Conservation (phyloP, 1,284 basidiomycete genomes). For the Phenoliferia sp. region DNA sequence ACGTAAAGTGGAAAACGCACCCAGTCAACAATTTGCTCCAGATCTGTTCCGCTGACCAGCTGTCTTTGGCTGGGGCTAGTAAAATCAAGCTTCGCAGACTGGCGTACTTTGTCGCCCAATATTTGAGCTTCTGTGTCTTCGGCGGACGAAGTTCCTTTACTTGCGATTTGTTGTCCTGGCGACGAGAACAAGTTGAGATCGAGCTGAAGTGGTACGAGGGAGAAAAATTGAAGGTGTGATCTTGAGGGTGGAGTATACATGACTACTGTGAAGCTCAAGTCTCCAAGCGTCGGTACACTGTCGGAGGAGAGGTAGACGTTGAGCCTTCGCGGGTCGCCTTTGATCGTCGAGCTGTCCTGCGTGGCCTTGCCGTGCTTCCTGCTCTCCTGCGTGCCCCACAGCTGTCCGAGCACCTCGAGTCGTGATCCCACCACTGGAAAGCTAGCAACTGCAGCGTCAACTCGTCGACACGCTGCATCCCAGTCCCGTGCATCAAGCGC, state of each 20-base stretch:
- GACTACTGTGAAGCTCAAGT: slow-evolving; percentile 38
- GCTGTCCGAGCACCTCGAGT: too few relatives aligned
- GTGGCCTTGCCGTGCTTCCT: too few relatives aligned
- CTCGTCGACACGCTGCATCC: too few relatives aligned
- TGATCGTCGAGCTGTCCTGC: neutral
- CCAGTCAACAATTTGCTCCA: slow-evolving; percentile 2
- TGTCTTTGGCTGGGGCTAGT: neutral
- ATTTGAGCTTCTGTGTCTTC: neutral
- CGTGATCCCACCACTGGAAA: too few relatives aligned
- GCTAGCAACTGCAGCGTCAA: too few relatives aligned
- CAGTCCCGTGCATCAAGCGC: neutral
- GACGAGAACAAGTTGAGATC: slow-evolving; percentile 32
- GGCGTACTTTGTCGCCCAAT: neutral
- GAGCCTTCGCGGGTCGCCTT: too few relatives aligned
- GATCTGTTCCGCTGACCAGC: neutral
- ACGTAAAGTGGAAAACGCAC: neutral
- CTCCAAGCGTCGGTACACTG: neutral
- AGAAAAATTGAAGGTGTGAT: slow-evolving; percentile 55
- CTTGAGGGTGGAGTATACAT: slow-evolving; percentile 53
- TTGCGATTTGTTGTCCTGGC: neutral
- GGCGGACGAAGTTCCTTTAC: neutral
- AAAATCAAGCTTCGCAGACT: slow-evolving; percentile 3
- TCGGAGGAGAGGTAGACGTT: neutral
- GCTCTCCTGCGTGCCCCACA: neutral
- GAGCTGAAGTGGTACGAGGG: slow-evolving; percentile 47